Percentiles rank a stretch among this genome's conserved stretches.
These are phyloP conservation scores for Bertia moriformis DNA, from an alignment of 2,329 filamentous ascomycete genomes.

Conservation along the genomic window DNA sequence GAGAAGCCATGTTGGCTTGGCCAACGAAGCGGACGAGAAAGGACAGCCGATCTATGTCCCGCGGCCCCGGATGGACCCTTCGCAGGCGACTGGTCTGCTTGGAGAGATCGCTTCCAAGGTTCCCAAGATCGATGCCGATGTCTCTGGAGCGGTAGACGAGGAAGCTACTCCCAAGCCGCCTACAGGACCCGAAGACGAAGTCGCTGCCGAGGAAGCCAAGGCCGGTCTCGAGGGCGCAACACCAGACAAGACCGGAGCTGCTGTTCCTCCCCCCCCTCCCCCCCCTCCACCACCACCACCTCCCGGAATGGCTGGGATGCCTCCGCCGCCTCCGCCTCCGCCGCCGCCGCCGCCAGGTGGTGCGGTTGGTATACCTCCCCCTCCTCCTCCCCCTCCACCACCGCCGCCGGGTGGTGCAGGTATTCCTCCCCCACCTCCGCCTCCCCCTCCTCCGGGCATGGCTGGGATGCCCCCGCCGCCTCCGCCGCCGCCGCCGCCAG, in stretches of 20 bases:
- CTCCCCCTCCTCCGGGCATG: conserved; percentile 29
- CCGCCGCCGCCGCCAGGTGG: conserved; percentile 10
- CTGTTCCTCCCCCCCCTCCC: conserved; percentile 12
- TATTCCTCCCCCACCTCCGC: conserved; percentile 28
- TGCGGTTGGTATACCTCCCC: conserved; percentile 16
- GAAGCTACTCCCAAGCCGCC: neutral
- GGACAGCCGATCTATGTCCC: conserved; percentile 40
- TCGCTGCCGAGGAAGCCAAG: conserved; percentile 7
- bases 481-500: conserved; percentile 31
- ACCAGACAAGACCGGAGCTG: conserved; percentile 17
- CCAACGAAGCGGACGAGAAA: conserved; percentile 23
- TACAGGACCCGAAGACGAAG: neutral
- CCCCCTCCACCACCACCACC: conserved; percentile 16
- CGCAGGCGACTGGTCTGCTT: conserved; percentile 38
- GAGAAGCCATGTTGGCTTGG: conserved; percentile 3
- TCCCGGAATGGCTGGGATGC: conserved; percentile 23
- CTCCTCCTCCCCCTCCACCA: conserved; percentile 22
- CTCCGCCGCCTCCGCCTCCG: conserved; percentile 22
- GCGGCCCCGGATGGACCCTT: conserved; percentile 28
- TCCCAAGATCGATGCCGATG: conserved; percentile 34
- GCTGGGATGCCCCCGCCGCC: conserved; percentile 28
- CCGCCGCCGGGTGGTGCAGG: conserved; percentile 16
- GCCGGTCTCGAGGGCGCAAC: conserved; percentile 6
- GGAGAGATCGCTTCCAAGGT: conserved; percentile 42
- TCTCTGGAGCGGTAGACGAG: conserved; percentile 27